Evolutionary conservation across 768 basidiomycete species (phyloP).

Genomic region (Termitomyces bulborhizus): DNA sequence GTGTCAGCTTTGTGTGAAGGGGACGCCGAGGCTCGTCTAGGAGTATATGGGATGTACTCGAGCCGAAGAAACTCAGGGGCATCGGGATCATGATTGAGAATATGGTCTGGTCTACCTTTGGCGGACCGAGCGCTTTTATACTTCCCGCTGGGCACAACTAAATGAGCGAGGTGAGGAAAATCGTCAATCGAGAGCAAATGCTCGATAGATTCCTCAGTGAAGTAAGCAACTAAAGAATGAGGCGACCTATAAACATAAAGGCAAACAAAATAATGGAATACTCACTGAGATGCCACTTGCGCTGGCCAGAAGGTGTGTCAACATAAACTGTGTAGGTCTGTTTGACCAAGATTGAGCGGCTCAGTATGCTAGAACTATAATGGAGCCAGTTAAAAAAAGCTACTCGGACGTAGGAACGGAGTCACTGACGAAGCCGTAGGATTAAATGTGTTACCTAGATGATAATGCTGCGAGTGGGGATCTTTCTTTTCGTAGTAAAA

Average conservation of each 20-base stretch:
- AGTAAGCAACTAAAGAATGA: slow-evolving; percentile 60
- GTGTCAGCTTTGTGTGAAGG: slow-evolving; percentile 16
- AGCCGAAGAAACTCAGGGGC: slow-evolving; percentile 30
- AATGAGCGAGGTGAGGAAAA: slow-evolving; percentile 40
- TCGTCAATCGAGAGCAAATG: slow-evolving; percentile 59
- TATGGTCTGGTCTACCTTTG: slow-evolving; percentile 49
- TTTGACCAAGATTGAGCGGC: slow-evolving; percentile 52
- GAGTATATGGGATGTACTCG: slow-evolving; percentile 41
- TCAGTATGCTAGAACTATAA: slow-evolving; percentile 21
- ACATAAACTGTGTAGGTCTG: slow-evolving; percentile 81
- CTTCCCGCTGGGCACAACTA: slow-evolving; percentile 56
- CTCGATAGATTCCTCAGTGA: slow-evolving; percentile 64
- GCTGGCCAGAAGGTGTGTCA: slow-evolving; percentile 56
- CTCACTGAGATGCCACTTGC: slow-evolving; percentile 79
- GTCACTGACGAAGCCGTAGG: slow-evolving; percentile 20
- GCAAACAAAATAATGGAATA: slow-evolving; percentile 16
- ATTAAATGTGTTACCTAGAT: slow-evolving; percentile 40
- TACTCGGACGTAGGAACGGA: neutral
- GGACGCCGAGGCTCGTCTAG: slow-evolving; percentile 17
- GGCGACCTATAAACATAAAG: slow-evolving; percentile 15
- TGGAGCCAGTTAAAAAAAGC: neutral
- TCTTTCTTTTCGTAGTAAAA: slow-evolving; percentile 77
- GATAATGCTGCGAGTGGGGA: slow-evolving; percentile 35
- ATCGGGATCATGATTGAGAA: slow-evolving; percentile 39
- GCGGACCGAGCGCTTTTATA: slow-evolving; percentile 70